phyloP scores from a whole-genome alignment of 164 flowering plant species.

The Akebia trifoliata region DNA sequence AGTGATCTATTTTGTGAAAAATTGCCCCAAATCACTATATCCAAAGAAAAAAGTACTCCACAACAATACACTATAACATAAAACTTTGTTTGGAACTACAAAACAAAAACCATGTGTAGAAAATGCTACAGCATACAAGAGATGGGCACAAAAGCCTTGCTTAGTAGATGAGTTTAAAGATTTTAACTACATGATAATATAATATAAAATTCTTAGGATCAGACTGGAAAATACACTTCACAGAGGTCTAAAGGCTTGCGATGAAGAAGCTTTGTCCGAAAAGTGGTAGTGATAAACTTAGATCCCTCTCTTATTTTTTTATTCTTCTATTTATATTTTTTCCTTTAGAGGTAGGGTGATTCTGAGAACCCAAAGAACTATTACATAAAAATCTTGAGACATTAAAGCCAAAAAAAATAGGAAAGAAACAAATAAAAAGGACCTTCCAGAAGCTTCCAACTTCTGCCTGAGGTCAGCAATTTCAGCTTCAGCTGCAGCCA shows the following conservation, averaged over 20 bases:
- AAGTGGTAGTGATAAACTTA: neutral
- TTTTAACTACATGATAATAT: neutral
- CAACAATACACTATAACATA: too few relatives aligned
- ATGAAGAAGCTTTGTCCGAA: neutral
- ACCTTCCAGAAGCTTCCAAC: slow-evolving; percentile 75
- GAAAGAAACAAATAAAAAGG: neutral
- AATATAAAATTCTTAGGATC: neutral
- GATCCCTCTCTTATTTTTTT: too few relatives aligned
- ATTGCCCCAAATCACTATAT: neutral
- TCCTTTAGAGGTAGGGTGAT: too few relatives aligned
- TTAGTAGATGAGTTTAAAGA: neutral
- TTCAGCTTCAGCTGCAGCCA: slow-evolving; percentile 95
- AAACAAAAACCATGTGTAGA: too few relatives aligned
- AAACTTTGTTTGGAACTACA: too few relatives aligned
- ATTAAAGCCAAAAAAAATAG: neutral
- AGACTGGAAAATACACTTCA: neutral
- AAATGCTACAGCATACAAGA: too few relatives aligned
- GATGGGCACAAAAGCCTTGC: neutral
- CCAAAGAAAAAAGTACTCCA: neutral
- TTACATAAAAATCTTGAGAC: neutral
- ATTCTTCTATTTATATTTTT: too few relatives aligned
- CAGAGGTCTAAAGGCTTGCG: neutral
- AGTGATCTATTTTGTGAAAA: neutral
- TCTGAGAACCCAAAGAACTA: too few relatives aligned
- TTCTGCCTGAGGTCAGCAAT: slow-evolving; percentile 87